These are phyloP conservation scores for Blastobotrys attinorum DNA, from an alignment of 805 yeast species.

Conservation along the genomic window DNA sequence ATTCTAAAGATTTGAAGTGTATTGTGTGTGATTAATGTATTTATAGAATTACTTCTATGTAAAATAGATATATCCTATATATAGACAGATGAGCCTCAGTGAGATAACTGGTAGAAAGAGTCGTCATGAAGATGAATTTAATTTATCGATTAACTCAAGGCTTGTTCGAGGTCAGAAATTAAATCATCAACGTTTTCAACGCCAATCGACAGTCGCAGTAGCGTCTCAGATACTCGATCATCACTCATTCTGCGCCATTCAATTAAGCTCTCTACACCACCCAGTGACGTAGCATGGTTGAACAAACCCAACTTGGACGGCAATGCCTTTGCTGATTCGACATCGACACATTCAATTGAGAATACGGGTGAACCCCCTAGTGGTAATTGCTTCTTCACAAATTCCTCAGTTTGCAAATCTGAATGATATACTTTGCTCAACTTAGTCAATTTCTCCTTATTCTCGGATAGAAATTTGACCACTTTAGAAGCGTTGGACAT, in stretches of 20 bases:
- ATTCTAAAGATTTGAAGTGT: conserved; percentile 27
- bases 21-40: conserved; percentile 30
- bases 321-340: conserved; percentile 49
- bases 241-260: conserved; percentile 87
- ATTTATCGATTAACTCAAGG: conserved; percentile 29
- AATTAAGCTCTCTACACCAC: conserved; percentile 84
- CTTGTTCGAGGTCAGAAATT: conserved; percentile 62
- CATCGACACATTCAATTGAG: conserved; percentile 45
- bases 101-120: too few relatives aligned
- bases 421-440: conserved; percentile 58
- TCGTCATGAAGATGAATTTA: too few relatives aligned
- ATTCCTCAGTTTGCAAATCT: conserved; percentile 64
- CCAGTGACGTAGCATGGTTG: conserved; percentile 88
- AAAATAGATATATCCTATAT: neutral
- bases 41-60: neutral
- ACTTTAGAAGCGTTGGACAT: conserved; percentile 52
- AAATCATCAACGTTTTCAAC: conserved; percentile 71
- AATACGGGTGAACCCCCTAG: conserved; percentile 66
- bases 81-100: neutral
- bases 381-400: conserved; percentile 56
- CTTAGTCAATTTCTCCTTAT: conserved; percentile 40
- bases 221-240: conserved; percentile 41
- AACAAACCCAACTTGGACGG: conserved; percentile 63
- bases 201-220: conserved; percentile 75
- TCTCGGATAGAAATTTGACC: conserved; percentile 50